Evolutionary conservation across 2,329 filamentous ascomycete species (phyloP).

Genomic region (Thermothelomyces thermophilus): DNA sequence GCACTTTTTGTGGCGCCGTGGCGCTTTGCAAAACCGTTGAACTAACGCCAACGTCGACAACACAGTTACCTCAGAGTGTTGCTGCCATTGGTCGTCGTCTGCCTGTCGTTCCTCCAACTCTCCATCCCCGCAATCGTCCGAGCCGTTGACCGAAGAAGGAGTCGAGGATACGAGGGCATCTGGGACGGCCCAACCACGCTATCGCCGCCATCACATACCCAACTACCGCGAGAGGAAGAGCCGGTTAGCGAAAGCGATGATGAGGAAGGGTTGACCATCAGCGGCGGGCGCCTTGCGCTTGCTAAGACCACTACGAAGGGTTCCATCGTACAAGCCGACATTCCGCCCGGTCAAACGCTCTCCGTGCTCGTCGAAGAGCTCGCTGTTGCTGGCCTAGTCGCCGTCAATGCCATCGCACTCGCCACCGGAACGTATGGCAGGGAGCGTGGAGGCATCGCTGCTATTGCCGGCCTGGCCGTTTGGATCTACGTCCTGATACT

Average conservation of each 20-base stretch:
- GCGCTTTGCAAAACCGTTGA: neutral
- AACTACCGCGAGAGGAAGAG: conserved; percentile 42
- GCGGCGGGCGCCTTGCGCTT: conserved; percentile 50
- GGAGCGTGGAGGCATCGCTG: conserved; percentile 52
- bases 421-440: conserved; percentile 52
- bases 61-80: conserved; percentile 71
- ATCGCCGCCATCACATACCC: conserved; percentile 42
- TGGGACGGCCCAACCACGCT: conserved; percentile 37
- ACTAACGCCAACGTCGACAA: conserved; percentile 7
- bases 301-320: conserved; percentile 56
- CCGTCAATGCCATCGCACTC: conserved; percentile 60
- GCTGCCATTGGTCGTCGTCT: conserved; percentile 67
- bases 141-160: conserved; percentile 45
- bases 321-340: conserved; percentile 65
- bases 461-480: conserved; percentile 59
- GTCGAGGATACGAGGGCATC: conserved; percentile 50
- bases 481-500: conserved; percentile 80
- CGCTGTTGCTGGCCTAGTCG: conserved; percentile 65
- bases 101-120: conserved; percentile 63
- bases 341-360: conserved; percentile 64
- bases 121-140: conserved; percentile 50
- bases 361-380: conserved; percentile 69
- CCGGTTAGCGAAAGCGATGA: conserved; percentile 45
- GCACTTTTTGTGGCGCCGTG: neutral
- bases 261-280: conserved; percentile 53